These are phyloP conservation scores for Penicillium sp. DNA, from an alignment of 2,329 filamentous ascomycete species.

Conservation along the genomic window DNA sequence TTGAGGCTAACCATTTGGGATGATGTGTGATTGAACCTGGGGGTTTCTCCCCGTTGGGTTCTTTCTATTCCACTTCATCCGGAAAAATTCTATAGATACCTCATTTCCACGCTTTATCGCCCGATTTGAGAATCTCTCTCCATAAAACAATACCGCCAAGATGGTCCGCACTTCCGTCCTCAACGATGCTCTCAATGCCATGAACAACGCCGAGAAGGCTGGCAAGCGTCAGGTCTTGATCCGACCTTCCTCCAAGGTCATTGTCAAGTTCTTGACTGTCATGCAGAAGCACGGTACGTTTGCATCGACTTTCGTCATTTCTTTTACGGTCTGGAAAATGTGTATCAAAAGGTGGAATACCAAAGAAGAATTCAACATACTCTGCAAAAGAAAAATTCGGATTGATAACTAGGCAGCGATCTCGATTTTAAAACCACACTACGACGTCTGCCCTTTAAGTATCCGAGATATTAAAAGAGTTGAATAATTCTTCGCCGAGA, in stretches of 20 bases:
- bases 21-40: constrained; percentile 12
- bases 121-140: constrained; percentile 50
- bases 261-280: constrained; percentile 97
- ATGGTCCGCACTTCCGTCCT: constrained; percentile 99
- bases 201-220: constrained; percentile 99
- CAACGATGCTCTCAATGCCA: constrained; percentile 97
- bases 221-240: constrained; percentile 99
- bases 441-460: constrained; percentile 99
- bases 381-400: constrained; percentile 64
- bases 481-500: constrained; percentile 58
- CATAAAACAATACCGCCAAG: constrained; percentile 59
- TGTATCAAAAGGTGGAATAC: not conserved
- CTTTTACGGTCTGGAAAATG: constrained; percentile 9
- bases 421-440: constrained; percentile 58
- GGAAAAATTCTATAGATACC: constrained; percentile 49
- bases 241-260: constrained; percentile 98
- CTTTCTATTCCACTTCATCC: constrained; percentile 25
- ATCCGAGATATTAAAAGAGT: constrained; percentile 79
- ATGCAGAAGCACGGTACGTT: constrained; percentile 99
- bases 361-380: not conserved
- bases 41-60: constrained; percentile 22
- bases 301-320: not conserved
- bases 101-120: constrained; percentile 44
- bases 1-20: constrained; percentile 52
- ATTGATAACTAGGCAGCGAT: constrained; percentile 99